Evolutionary conservation across 2,329 filamentous ascomycete species (phyloP), one percentile per base, ranked within the genome.

Genomic region (Talaromyces sp.): DNA sequence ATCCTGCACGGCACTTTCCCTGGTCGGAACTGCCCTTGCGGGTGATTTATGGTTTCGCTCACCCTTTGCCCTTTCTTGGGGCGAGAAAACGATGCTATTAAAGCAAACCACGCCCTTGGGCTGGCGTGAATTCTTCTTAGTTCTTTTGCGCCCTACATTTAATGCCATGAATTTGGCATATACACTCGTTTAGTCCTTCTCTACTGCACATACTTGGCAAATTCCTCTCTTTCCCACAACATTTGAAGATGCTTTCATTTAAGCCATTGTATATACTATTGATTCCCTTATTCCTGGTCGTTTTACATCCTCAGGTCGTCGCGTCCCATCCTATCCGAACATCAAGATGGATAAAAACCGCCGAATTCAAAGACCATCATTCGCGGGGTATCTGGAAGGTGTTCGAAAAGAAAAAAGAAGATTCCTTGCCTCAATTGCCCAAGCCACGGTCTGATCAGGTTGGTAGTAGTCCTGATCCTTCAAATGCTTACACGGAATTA

Each of bases 21-120:
- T 36, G 40, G 39, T 32, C 17, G 22, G 36, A 56, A 41, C 27
- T 42, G 49, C 57, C 61, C 59, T 61, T 63, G 59, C 57, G 55
- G 56, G 41, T 39, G 0, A 13, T 43, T 51, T 27, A 40, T 46
- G 19, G 16, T 13, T 49, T 22, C n/a, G 11, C 33, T 42, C 19
- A 32, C 46, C 53, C 46, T 46, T 24, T 54, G 54, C 47, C 40
- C 35, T 54, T 46, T 27, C 24, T 27, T 27, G 4, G 9, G 9
- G 24, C 24, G 16, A 13, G 14, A 4, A 24, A 35, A 36, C 9
- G 19, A 14, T 17, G 49, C 49, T 55, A 55, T 58, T 39, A 37
- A 42, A 40, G 43, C 16, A 16, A 14, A 46, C 17, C 11, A 13
- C n/a, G 17, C 49, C 37, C 17, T 39, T 17, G 20, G 24, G 30